A percentile compares a stretch with the other conserved stretches of the same genome.
phyloP scores from a whole-genome alignment of 352 stramenopile genomes.

The Globisporangium camurandrum region DNA sequence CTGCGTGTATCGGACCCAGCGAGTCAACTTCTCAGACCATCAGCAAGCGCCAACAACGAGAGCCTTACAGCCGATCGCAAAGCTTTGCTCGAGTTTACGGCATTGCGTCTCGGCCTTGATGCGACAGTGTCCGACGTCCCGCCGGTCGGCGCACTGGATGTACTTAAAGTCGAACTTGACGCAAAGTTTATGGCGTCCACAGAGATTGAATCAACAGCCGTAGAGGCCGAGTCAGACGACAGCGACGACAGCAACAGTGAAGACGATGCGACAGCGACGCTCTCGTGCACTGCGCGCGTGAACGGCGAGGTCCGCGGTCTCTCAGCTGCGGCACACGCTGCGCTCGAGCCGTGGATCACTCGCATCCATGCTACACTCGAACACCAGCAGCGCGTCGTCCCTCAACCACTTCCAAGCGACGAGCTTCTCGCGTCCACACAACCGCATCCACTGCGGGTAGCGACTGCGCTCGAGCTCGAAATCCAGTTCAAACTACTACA shows the following conservation, averaged over 20 bases:
- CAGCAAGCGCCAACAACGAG: neutral
- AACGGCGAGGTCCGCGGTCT: conserved; percentile 8
- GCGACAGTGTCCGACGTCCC: neutral
- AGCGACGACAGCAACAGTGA: neutral
- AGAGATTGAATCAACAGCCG: neutral
- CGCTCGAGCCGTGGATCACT: conserved; percentile 14
- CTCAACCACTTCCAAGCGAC: too few species aligned
- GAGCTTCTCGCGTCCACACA: too few species aligned
- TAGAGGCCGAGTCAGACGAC: neutral
- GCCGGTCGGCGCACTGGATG: conserved; percentile 2
- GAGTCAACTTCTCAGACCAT: neutral
- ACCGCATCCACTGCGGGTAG: conserved; percentile 3
- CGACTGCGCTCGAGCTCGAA: conserved; percentile 33
- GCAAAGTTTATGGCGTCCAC: conserved; percentile 3
- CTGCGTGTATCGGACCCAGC: conserved; percentile 2
- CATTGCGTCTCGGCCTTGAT: neutral
- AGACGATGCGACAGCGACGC: neutral
- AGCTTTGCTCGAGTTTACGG: conserved; percentile 2
- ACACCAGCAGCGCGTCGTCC: too few species aligned
- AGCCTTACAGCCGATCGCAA: conserved; percentile 3
- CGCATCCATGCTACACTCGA: conserved; percentile 8
- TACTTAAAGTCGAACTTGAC: conserved; percentile 12
- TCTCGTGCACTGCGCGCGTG: conserved; percentile 4
- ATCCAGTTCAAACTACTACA: conserved; percentile 56
- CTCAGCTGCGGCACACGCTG: neutral